Evolutionary conservation across 1,139 yeast species (phyloP).

Genomic region (Nadsonia commutata): DNA sequence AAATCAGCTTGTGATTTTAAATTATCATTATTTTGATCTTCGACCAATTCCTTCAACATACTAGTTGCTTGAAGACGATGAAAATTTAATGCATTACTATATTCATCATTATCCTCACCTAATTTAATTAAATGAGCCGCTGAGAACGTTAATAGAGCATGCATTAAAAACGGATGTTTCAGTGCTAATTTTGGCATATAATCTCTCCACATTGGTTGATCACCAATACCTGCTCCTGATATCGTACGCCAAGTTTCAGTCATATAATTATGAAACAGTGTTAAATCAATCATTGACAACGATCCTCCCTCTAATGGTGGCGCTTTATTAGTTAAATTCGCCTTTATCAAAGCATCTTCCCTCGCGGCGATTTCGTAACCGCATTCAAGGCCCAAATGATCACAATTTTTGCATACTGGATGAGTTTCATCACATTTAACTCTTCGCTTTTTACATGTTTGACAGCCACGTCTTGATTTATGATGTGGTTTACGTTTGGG

Average conservation of each 20-base stretch:
- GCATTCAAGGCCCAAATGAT: slow-evolving; percentile 64
- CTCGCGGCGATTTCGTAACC: slow-evolving; percentile 13
- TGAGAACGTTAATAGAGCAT: slow-evolving; percentile 72
- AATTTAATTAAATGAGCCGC: slow-evolving; percentile 57
- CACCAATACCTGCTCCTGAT: slow-evolving; percentile 82
- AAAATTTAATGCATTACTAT: background rate
- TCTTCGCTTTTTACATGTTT: slow-evolving; percentile 73
- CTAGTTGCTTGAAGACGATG: background rate
- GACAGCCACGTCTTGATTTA: slow-evolving; percentile 78
- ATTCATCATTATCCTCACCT: background rate
- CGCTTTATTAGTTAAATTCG: slow-evolving; percentile 8
- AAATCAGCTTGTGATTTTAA: background rate
- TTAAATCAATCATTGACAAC: slow-evolving; percentile 46
- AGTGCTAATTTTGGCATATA: slow-evolving; percentile 84
- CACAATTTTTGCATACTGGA: slow-evolving; percentile 69
- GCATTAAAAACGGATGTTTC: slow-evolving; percentile 83
- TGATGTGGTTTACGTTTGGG: slow-evolving; percentile 39
- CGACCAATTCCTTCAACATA: background rate
- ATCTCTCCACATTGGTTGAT: slow-evolving; percentile 70
- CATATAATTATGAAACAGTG: slow-evolving; percentile 77
- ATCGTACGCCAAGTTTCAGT: slow-evolving; percentile 75
- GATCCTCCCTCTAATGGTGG: background rate
- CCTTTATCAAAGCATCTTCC: slow-evolving; percentile 4
- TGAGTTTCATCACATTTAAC: slow-evolving; percentile 85
- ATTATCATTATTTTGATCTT: background rate